phyloP scores from a whole-genome alignment of 75 land plant species.

The Adiantum capillusveneris region DNA sequence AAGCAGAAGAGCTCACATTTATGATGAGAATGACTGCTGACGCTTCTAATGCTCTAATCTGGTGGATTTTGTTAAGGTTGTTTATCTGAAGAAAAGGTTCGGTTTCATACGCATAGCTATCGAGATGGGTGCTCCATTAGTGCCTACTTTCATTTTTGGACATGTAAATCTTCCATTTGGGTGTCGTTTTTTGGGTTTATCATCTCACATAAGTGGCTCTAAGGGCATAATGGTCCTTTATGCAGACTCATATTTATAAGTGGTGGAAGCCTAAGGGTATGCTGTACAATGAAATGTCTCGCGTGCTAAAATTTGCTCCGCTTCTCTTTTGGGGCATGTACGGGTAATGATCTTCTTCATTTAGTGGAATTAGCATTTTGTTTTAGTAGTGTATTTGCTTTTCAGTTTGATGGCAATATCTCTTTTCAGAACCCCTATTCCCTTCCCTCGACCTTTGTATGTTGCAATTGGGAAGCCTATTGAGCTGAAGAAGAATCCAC shows the following conservation, averaged over 20 bases:
- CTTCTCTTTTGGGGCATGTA: constrained; percentile 80
- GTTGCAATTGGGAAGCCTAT: no score
- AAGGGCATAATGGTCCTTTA: neutral
- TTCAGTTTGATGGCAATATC: no score
- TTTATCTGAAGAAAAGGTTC: constrained; percentile 59
- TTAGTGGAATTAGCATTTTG: no score
- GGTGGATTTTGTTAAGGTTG: constrained; percentile 38
- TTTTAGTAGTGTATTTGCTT: neutral
- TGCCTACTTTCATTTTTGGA: constrained; percentile 90
- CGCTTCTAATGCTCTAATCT: neutral
- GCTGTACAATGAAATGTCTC: constrained; percentile 44
- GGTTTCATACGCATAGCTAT: constrained; percentile 92
- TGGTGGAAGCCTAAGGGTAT: constrained; percentile 88
- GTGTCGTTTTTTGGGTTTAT: neutral
- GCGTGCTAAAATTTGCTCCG: constrained; percentile 70
- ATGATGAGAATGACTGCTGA: neutral
- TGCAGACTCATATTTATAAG: constrained; percentile 30
- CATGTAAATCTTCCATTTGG: constrained; percentile 41
- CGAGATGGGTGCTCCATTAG: constrained; percentile 72
- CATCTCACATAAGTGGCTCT: neutral
- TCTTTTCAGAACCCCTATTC: no score
- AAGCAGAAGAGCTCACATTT: neutral
- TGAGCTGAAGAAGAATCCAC: no score
- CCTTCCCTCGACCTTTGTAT: no score
- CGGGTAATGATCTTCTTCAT: constrained; percentile 60